Conservation (phyloP, 2,329 filamentous ascomycete species). For the Xylariales sp. region DNA sequence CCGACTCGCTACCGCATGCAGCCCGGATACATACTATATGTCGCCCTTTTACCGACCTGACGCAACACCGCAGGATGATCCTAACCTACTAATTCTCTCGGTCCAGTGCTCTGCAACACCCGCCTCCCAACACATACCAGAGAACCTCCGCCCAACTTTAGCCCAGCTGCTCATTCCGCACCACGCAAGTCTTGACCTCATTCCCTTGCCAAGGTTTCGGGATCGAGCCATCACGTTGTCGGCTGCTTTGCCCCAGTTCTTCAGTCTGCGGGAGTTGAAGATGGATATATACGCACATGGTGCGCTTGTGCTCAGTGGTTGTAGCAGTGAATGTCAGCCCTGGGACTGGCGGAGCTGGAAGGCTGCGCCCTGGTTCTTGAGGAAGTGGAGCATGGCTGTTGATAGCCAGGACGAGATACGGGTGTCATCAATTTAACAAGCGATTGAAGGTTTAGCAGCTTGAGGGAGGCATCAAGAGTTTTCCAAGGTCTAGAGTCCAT, state of each 20-base stretch:
- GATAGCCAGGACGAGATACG: too few relatives aligned
- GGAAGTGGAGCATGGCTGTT: slow-evolving; percentile 12
- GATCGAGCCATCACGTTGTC: slow-evolving; percentile 27
- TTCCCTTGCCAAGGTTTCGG: slow-evolving; percentile 29
- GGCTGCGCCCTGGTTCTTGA: slow-evolving; percentile 17
- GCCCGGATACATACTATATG: slow-evolving; percentile 17
- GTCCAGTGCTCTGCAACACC: too few relatives aligned
- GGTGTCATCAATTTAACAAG: too few relatives aligned
- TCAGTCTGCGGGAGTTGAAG: slow-evolving; percentile 31
- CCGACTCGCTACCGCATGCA: slow-evolving; percentile 16
- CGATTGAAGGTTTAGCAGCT: too few relatives aligned
- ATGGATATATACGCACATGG: slow-evolving; percentile 28
- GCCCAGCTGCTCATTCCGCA: slow-evolving; percentile 33
- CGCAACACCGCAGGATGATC: slow-evolving; percentile 13
- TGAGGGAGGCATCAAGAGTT: too few relatives aligned
- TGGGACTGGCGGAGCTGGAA: slow-evolving; percentile 27
- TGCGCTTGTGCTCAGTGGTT: slow-evolving; percentile 17
- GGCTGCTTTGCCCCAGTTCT: slow-evolving; percentile 23
- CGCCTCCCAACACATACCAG: slow-evolving; percentile 18
- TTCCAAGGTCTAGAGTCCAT: too few relatives aligned
- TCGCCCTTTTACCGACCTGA: slow-evolving; percentile 30
- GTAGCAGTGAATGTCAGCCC: slow-evolving; percentile 18
- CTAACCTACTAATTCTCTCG: slow-evolving; percentile 18
- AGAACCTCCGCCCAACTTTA: slow-evolving; percentile 30
- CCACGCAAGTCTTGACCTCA: slow-evolving; percentile 30